Evolutionary conservation across 1,284 basidiomycete species (phyloP).

Genomic region (Melampsora abietis-canadensis): DNA sequence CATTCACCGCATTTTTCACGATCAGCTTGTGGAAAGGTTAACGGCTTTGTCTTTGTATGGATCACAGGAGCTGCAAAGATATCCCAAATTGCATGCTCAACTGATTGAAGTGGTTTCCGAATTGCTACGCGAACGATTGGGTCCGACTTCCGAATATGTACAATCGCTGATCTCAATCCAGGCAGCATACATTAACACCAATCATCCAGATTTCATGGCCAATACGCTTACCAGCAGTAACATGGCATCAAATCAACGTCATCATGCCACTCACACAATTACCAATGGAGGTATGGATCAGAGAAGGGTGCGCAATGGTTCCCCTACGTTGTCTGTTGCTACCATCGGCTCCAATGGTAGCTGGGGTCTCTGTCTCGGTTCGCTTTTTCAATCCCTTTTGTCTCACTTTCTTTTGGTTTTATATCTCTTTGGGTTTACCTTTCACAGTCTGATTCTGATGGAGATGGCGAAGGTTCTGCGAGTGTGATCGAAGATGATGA

Average conservation of each 20-base stretch:
- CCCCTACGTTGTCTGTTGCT: slow-evolving; percentile 30
- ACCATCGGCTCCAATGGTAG: slow-evolving; percentile 30
- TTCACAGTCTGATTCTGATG: slow-evolving; percentile 40
- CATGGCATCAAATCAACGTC: slow-evolving; percentile 49
- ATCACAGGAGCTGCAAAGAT: slow-evolving; percentile 88
- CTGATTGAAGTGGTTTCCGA: slow-evolving; percentile 97
- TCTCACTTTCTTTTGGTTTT: slow-evolving; percentile 9
- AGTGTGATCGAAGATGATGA: slow-evolving; percentile 40
- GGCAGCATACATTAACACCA: slow-evolving; percentile 98
- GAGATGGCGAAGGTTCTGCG: slow-evolving; percentile 39
- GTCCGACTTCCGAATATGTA: slow-evolving; percentile 93
- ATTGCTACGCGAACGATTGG: slow-evolving; percentile 85
- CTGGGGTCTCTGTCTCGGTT: slow-evolving; percentile 39
- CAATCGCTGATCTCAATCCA: slow-evolving; percentile 95
- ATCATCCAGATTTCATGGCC: slow-evolving; percentile 83
- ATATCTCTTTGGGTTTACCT: not conserved
- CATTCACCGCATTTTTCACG: not conserved
- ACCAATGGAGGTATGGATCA: slow-evolving; percentile 29
- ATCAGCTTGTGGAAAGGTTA: not conserved
- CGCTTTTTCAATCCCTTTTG: slow-evolving; percentile 21
- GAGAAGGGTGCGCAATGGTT: slow-evolving; percentile 42
- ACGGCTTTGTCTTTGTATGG: not conserved
- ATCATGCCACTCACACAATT: slow-evolving; percentile 50
- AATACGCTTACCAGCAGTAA: slow-evolving; percentile 60
- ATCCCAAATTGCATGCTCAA: slow-evolving; percentile 87